Conservation (phyloP, 2,329 filamentous ascomycete species). For the Scortechinia acanthostroma region DNA sequence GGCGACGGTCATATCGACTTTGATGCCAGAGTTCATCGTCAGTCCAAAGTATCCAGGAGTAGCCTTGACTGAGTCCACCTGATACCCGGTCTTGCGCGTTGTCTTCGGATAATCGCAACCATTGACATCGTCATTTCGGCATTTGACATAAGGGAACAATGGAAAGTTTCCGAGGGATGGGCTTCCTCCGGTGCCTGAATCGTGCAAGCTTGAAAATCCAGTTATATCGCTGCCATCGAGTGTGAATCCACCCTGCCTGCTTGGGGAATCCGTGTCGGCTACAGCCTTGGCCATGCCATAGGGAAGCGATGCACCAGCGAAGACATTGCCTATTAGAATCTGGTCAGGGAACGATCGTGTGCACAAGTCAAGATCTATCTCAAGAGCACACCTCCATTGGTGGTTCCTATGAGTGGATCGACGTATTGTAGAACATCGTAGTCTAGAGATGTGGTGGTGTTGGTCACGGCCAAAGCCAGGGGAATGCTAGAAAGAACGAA, state of each 20-base stretch:
- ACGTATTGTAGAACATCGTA: constrained; percentile 32
- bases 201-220: constrained; percentile 51
- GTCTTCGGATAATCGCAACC: constrained; percentile 50
- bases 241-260: constrained; percentile 49
- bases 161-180: constrained; percentile 70
- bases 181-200: constrained; percentile 45
- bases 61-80: constrained; percentile 41
- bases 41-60: constrained; percentile 62
- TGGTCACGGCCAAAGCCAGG: too few relatives aligned
- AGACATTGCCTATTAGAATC: constrained; percentile 24
- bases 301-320: constrained; percentile 30
- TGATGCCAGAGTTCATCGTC: constrained; percentile 44
- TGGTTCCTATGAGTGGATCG: constrained; percentile 43
- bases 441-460: too few relatives aligned
- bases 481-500: neutral
- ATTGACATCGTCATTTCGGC: constrained; percentile 52
- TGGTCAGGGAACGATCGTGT: too few relatives aligned
- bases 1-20: constrained; percentile 60
- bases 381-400: constrained; percentile 29
- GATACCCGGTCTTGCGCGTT: constrained; percentile 32
- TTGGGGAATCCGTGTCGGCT: constrained; percentile 41
- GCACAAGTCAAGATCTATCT: neutral
- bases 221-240: constrained; percentile 38
- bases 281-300: constrained; percentile 44
- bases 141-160: constrained; percentile 59